phyloP scores from a whole-genome alignment of 441 rosid species.

The Corymbia citriodora region DNA sequence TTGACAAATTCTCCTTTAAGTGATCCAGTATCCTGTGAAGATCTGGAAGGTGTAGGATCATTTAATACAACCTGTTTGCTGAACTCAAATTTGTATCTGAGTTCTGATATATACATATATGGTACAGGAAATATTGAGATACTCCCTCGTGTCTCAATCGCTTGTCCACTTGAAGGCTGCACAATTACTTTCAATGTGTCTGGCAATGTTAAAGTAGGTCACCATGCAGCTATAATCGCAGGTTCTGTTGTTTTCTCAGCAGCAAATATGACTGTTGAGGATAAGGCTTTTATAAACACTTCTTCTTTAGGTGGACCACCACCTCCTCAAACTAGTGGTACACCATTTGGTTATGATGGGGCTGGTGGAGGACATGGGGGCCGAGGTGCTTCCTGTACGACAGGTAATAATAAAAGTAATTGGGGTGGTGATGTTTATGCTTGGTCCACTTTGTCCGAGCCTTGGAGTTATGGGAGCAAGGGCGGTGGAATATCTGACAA shows the following conservation, averaged over 20 bases:
- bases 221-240: slow-evolving; percentile 51
- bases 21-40: slow-evolving; percentile 53
- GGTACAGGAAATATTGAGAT: slow-evolving; percentile 83
- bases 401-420: slow-evolving; percentile 43
- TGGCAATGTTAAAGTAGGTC: slow-evolving; percentile 74
- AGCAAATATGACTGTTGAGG: slow-evolving; percentile 59
- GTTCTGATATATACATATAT: slow-evolving; percentile 51
- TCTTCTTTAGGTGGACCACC: slow-evolving; percentile 82
- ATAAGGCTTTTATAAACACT: slow-evolving; percentile 60
- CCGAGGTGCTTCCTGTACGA: slow-evolving; percentile 90
- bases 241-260: slow-evolving; percentile 72
- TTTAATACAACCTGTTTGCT: slow-evolving; percentile 82
- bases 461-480: slow-evolving; percentile 96
- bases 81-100: slow-evolving; percentile 59
- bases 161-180: slow-evolving; percentile 73
- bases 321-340: slow-evolving; percentile 98
- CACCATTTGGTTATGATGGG: slow-evolving; percentile 76
- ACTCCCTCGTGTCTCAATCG: slow-evolving; percentile 64
- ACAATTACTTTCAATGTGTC: slow-evolving; percentile 59
- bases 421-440: slow-evolving; percentile 99
- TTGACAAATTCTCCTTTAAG: slow-evolving; percentile 11
- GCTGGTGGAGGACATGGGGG: slow-evolving; percentile 99
- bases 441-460: slow-evolving; percentile 83
- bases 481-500: slow-evolving; percentile 60
- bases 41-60: slow-evolving; percentile 86